Base-by-base conservation (phyloP, 2,329 filamentous ascomycete species). In the Xylaria sp. region DNA sequence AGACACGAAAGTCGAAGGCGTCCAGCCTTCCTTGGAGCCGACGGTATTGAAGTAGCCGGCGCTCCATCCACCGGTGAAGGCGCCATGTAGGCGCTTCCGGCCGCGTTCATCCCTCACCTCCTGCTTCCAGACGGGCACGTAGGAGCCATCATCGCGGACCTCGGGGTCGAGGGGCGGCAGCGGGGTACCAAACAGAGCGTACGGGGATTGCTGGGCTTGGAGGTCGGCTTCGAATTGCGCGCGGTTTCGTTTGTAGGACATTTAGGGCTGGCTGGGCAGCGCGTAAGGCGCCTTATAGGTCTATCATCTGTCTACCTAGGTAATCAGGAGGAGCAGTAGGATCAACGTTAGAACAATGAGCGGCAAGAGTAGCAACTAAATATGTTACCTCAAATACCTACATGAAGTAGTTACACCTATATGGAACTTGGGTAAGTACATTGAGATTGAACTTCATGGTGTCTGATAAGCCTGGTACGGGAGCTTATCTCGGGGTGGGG, bases 1-100 rank as follows among this genome's bases (percentile, higher is more conserved):
- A 6, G 95, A 98, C 10, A 97, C 90, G 78, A 98, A 99, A 0
- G 92, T 91, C 25, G 93, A 90, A 1, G 96, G 96, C 0, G 93
- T 90, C 95, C 95, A 99, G 82, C 96, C 96, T 84, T 99, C 95
- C 80, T 98, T 98, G 63, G 95, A 97, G 60, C 96, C 96, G 72
- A 98, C 96, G 5, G 94, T 97, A 78, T 99, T 99, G 82, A 96
- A 98, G 81, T 98, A 97, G 73, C 96, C 96, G 83, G 96, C 96
- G 83, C 94, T 97, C 82, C 92, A 99, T 33, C 96, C 96, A 73
- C 96, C 96, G 1, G 94, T 97, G 77, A 99, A 99, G 69, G 96
- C 96, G 70, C 96, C 96, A 79, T 99, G 96, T 3, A 99, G 85
- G 61, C 96, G 89, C 80, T 96, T 95, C 73, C 94, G 86, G 17